Evolutionary conservation across 768 basidiomycete species (phyloP).

Genomic region (Calocera viscosa): DNA sequence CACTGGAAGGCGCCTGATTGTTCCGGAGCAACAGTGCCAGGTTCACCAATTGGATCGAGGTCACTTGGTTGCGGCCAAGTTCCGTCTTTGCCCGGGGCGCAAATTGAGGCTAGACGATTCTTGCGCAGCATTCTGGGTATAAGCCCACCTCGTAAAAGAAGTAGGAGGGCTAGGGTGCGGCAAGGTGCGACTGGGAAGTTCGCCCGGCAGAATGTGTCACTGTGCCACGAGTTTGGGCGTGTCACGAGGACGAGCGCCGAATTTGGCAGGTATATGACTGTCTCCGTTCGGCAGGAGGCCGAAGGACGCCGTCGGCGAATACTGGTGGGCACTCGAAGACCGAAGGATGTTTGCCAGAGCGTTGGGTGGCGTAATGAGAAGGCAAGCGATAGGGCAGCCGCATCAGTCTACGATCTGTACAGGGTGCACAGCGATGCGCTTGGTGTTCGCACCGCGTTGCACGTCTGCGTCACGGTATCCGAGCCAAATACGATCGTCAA

Average conservation of each 20-base stretch:
- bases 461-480: neutral
- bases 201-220: slow-evolving; percentile 1
- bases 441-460: neutral
- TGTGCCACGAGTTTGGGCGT: neutral
- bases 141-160: neutral
- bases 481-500: neutral
- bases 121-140: neutral
- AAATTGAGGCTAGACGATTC: neutral
- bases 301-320: neutral
- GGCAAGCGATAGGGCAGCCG: neutral
- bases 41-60: neutral
- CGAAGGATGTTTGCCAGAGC: neutral
- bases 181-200: neutral
- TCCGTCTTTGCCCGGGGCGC: neutral
- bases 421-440: neutral
- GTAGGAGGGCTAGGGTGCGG: neutral
- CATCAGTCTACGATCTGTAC: neutral
- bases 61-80: neutral
- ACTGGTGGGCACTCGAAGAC: neutral
- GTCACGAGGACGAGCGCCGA: neutral
- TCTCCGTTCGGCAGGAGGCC: neutral
- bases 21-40: neutral
- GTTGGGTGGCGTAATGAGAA: neutral
- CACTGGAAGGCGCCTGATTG: neutral
- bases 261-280: neutral